These are phyloP conservation scores for Rhododendron vialii DNA, from an alignment of 148 eudicot species.

Conservation along the genomic window DNA sequence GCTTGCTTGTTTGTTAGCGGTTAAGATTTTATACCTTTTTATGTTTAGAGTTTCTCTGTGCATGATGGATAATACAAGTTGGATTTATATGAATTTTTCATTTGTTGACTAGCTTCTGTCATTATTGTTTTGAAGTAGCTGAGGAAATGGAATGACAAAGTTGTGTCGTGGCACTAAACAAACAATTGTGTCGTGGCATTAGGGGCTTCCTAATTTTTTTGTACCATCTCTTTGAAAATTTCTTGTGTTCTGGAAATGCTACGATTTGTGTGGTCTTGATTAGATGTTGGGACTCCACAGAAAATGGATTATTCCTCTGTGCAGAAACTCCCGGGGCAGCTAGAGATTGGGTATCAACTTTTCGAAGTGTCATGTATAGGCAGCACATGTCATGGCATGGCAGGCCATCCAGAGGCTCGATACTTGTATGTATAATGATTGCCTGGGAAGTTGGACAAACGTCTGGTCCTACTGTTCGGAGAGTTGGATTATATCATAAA, in stretches of 20 bases:
- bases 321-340: constrained; percentile 99
- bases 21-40: neutral
- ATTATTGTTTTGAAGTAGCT: constrained; percentile 33
- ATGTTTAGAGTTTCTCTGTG: neutral
- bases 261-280: constrained; percentile 20
- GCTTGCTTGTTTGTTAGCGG: too few relatives aligned
- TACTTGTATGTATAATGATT: neutral
- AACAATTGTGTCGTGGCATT: too few relatives aligned
- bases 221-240: too few relatives aligned
- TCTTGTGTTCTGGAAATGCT: neutral
- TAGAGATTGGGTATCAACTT: constrained; percentile 91
- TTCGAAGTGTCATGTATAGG: constrained; percentile 22
- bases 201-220: too few relatives aligned
- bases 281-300: constrained; percentile 97
- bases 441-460: neutral
- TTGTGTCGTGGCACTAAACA: too few relatives aligned
- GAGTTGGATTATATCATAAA: neutral
- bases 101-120: neutral
- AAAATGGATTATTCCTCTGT: constrained; percentile 92
- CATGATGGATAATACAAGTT: neutral
- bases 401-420: neutral
- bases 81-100: neutral
- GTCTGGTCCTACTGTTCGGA: neutral
- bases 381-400: neutral
- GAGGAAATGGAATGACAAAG: constrained; percentile 77